Conservation (phyloP, 495 filamentous ascomycete genomes). For the Filosporella fistucella region DNA sequence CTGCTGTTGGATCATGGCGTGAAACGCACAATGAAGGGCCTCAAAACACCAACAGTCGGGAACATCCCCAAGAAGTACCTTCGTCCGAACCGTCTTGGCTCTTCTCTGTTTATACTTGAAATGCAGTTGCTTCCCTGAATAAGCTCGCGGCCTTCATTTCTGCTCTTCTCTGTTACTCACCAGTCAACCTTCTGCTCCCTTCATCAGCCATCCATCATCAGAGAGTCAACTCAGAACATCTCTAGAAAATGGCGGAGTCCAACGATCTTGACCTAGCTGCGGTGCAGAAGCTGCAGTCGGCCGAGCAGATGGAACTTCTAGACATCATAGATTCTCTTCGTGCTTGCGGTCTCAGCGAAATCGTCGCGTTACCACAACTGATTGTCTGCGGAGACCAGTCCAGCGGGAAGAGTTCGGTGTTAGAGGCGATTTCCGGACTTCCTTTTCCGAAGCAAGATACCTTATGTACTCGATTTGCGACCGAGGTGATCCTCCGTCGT, state of each 20-base stretch:
- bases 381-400: slow-evolving; percentile 73
- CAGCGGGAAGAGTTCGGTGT: slow-evolving; percentile 68
- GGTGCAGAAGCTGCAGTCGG: slow-evolving; percentile 10
- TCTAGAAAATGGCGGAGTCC: slow-evolving; percentile 9
- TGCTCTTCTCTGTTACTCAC: no score
- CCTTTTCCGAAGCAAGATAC: slow-evolving; percentile 62
- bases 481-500: slow-evolving; percentile 35
- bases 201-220: no score
- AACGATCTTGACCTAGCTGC: slow-evolving; percentile 6
- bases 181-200: no score
- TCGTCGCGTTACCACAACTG: slow-evolving; percentile 60
- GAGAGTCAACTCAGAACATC: no score
- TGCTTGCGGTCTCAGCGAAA: slow-evolving; percentile 33
- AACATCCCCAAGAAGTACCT: no score
- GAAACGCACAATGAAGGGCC: no score
- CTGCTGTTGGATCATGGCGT: no score
- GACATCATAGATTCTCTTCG: slow-evolving; percentile 48
- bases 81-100: no score
- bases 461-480: slow-evolving; percentile 65
- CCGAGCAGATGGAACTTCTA: slow-evolving; percentile 25
- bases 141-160: no score
- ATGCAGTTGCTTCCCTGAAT: no score
- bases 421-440: slow-evolving; percentile 68
- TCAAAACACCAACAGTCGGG: no score
- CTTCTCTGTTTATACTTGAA: no score